Base-by-base conservation (phyloP, 23 red algal species). In the Pyropia haitanensis region DNA sequence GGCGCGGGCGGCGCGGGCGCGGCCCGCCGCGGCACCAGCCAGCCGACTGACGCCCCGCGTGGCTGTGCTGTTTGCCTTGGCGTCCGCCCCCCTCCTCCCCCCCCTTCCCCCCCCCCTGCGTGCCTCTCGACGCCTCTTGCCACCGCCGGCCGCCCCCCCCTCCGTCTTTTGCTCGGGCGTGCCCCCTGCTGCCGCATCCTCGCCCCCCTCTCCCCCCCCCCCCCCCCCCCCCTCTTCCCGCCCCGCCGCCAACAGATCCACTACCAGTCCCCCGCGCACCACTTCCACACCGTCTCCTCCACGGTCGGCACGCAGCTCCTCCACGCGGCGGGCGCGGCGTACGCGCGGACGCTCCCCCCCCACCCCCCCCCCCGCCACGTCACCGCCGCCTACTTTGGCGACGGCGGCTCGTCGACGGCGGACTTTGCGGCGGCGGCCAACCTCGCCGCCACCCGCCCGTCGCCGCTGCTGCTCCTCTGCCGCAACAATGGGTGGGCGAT, bases 281-380 rank as follows among this genome's bases (percentile, higher is more conserved):
- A 60, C 29, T 60, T 60, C 57, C 57, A 60, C 24, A 60, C 57
- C 29, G 57, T 60, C 29, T 60, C 57, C 24, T 60, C 57, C 57
- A 60, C 57, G 7, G 29, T 60, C 3, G 57, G 24, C 24, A 60
- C 57, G 29, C 57, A 60, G 57, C 24, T 60, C 3, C 24, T 60
- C 57, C 24, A 27, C 57, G 24, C 57, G 0, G 57, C 29, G 5
- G 57, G 57, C 24, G 57, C 4, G 6, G 57, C 57, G 5, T 60
- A 60, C 12, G 57, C 57, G 24, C 29, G 24, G 7, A 60, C 24
- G 5, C 24, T 60, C 10, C 24, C 24, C 0, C 24, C 24, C 24
- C 2, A 25, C 4, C 24, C 24, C 12, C 24, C 6, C 4, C 24
- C 57, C 9, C 24, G 57, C 29, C 57, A 29, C 24, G 29, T 60